Percentiles rank a stretch among this genome's conserved stretches.
Evolutionary conservation across 108 stramenopile genomes (phyloP).

Genomic region (Conticribra weissflogii): DNA sequence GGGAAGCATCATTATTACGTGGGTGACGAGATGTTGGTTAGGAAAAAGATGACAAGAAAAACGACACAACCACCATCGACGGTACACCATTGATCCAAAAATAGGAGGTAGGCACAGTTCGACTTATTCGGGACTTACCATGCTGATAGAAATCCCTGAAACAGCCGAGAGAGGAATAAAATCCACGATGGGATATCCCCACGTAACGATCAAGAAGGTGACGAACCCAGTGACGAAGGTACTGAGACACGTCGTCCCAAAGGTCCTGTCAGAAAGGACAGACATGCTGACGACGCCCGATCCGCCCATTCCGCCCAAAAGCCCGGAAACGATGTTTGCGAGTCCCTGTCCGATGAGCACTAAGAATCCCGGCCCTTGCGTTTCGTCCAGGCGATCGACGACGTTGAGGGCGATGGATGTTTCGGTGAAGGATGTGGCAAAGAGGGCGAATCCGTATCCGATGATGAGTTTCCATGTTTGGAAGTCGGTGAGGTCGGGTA

Average conservation of each 20-base stretch:
- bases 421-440: conserved; percentile 44
- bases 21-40: no score
- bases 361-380: conserved; percentile 39
- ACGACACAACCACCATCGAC: no score
- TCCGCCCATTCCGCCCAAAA: conserved; percentile 54
- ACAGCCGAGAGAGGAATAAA: conserved; percentile 48
- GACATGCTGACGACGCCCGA: conserved; percentile 40
- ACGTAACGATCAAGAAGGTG: conserved; percentile 30
- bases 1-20: no score
- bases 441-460: conserved; percentile 43
- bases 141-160: conserved; percentile 37
- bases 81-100: no score
- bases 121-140: no score
- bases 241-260: conserved; percentile 46
- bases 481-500: conserved; percentile 39
- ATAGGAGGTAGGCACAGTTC: no score
- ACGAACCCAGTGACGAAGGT: conserved; percentile 40
- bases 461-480: conserved; percentile 45
- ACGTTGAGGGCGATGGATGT: conserved; percentile 50
- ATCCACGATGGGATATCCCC: conserved; percentile 48
- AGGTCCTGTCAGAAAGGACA: conserved; percentile 46
- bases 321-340: conserved; percentile 40
- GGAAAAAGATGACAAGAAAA: no score
- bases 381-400: conserved; percentile 45
- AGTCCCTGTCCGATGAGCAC: conserved; percentile 44